Percentiles rank a stretch among this genome's conserved stretches.
phyloP scores from a whole-genome alignment of 495 filamentous ascomycete genomes.

The Rusavskia elegans region DNA sequence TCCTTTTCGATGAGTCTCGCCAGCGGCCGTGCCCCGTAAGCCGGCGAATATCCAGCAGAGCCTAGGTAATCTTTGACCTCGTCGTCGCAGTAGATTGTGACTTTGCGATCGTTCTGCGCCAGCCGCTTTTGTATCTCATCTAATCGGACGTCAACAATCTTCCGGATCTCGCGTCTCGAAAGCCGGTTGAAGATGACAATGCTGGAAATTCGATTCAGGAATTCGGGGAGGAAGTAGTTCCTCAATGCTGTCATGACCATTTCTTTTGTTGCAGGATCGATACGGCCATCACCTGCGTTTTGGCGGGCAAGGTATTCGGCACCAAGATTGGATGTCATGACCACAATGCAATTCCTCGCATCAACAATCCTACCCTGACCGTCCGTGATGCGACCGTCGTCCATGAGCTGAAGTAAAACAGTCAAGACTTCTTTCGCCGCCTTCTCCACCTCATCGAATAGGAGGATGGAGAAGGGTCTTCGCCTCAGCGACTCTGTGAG shows the following conservation, averaged over 20 bases:
- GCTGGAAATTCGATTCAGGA: conserved; percentile 90
- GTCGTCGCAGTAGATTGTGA: conserved; percentile 57
- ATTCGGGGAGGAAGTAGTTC: conserved; percentile 93
- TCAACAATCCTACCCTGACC: conserved; percentile 91
- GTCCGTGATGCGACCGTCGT: conserved; percentile 96
- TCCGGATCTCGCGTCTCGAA: conserved; percentile 71
- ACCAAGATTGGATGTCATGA: conserved; percentile 96
- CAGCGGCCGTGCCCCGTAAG: conserved; percentile 82
- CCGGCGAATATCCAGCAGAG: conserved; percentile 76
- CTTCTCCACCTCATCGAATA: conserved; percentile 98
- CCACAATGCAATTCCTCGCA: conserved; percentile 93
- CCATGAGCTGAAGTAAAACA: conserved; percentile 93
- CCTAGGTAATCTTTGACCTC: conserved; percentile 85
- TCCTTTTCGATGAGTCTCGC: conserved; percentile 87
- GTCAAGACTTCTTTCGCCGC: conserved; percentile 95
- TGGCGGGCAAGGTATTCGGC: conserved; percentile 82
- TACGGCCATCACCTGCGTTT: conserved; percentile 59
- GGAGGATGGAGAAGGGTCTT: conserved; percentile 89
- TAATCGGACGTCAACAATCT: conserved; percentile 87
- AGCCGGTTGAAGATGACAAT: conserved; percentile 98
- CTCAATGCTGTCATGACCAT: conserved; percentile 78
- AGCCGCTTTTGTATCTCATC: conserved; percentile 83
- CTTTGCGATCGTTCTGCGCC: conserved; percentile 59
- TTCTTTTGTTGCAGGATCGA: conserved; percentile 74
- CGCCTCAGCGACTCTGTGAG: conserved; percentile 87